Percentiles rank a stretch among this genome's conserved stretches.
phyloP scores from a whole-genome alignment of 169 alveolate species.

The Cryptosporidium xiaoi region DNA sequence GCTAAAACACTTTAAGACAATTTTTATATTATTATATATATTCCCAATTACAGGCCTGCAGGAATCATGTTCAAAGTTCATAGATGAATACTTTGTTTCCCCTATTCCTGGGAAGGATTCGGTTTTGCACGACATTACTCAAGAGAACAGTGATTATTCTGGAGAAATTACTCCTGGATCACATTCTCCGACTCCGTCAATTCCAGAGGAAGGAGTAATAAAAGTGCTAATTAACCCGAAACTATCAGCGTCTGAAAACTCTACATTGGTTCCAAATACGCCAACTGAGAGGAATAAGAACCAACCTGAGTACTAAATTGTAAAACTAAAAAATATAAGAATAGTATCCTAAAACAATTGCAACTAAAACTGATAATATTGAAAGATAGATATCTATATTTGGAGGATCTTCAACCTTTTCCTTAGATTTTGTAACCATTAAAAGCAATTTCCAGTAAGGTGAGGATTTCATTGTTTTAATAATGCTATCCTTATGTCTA shows the following conservation, averaged over 20 bases:
- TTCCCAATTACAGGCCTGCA: conserved; percentile 49
- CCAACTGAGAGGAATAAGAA: conserved; percentile 28
- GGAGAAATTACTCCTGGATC: conserved; percentile 21
- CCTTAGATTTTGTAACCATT: no score
- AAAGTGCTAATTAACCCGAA: neutral
- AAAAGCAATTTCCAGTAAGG: neutral
- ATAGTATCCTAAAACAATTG: neutral
- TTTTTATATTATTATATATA: conserved; percentile 17
- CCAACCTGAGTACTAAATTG: neutral
- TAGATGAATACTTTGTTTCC: neutral
- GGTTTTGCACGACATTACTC: neutral
- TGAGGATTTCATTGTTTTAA: conserved; percentile 1
- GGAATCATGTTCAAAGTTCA: conserved; percentile 42
- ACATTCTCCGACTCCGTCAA: conserved; percentile 37
- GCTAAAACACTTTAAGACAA: conserved; percentile 6
- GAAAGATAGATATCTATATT: no score
- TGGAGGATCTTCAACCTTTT: no score
- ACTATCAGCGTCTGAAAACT: conserved; percentile 23
- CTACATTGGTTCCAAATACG: conserved; percentile 55
- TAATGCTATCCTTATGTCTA: neutral
- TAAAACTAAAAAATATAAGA: neutral
- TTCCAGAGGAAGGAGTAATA: conserved; percentile 64
- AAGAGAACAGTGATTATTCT: no score
- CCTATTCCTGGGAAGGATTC: neutral
- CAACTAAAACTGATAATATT: no score